Evolutionary conservation across 1,284 basidiomycete genomes (phyloP).

Genomic region (Naganishia sp.): DNA sequence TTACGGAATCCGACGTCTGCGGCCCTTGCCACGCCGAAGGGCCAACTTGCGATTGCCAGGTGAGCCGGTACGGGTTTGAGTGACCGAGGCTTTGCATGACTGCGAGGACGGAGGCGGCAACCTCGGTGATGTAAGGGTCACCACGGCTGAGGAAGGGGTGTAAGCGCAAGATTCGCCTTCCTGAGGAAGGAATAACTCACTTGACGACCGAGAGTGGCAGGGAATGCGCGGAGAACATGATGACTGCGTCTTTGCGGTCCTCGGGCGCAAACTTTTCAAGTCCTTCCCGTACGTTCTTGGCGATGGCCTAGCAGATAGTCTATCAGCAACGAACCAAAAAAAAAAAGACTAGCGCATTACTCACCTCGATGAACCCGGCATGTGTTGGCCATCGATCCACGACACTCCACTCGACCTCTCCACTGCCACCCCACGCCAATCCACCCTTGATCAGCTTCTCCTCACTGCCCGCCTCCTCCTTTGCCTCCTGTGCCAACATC

Average conservation of each 20-base stretch:
- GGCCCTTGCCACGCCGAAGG: slow-evolving; percentile 98
- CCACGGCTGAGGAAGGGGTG: slow-evolving; percentile 90
- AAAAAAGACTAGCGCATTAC: slow-evolving; percentile 39
- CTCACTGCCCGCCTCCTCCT: slow-evolving; percentile 76
- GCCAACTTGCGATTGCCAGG: slow-evolving; percentile 98
- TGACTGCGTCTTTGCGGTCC: slow-evolving; percentile 68
- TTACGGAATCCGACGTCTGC: slow-evolving; percentile 88
- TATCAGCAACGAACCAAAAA: not conserved
- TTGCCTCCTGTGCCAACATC: slow-evolving; percentile 62
- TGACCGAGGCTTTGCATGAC: slow-evolving; percentile 83
- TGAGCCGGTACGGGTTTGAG: slow-evolving; percentile 74
- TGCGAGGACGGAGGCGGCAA: slow-evolving; percentile 86
- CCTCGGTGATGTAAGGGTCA: slow-evolving; percentile 95
- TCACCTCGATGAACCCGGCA: slow-evolving; percentile 85
- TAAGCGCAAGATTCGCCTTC: slow-evolving; percentile 54
- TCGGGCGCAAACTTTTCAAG: slow-evolving; percentile 77
- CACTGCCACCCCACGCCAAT: slow-evolving; percentile 56
- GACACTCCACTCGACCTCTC: slow-evolving; percentile 86
- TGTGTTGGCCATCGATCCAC: slow-evolving; percentile 98
- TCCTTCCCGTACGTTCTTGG: slow-evolving; percentile 81
- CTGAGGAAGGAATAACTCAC: slow-evolving; percentile 38
- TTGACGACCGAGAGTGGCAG: slow-evolving; percentile 96
- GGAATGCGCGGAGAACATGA: slow-evolving; percentile 97
- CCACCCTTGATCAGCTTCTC: slow-evolving; percentile 59
- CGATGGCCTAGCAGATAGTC: slow-evolving; percentile 67